Conservation (phyloP, 257 asterid genomes). For the Fraxinus excelsior region DNA sequence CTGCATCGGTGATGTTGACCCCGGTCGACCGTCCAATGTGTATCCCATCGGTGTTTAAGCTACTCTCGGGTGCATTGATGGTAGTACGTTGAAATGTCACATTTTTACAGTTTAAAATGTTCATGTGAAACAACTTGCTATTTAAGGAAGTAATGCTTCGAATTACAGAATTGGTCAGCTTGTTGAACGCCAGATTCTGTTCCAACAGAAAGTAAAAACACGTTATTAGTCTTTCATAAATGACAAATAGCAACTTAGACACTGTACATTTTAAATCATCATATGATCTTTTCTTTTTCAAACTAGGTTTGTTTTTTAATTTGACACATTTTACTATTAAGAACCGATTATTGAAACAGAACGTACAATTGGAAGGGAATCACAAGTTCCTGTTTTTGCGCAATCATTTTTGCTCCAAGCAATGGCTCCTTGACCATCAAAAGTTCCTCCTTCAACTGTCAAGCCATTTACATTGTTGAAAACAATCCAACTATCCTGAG, state of each 20-base stretch:
- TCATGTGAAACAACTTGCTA: conserved; percentile 45
- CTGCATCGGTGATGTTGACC: conserved; percentile 26
- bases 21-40: conserved; percentile 34
- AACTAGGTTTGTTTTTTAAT: too few relatives aligned
- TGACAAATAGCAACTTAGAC: too few relatives aligned
- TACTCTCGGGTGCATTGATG: conserved; percentile 35
- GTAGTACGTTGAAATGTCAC: conserved; percentile 25
- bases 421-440: conserved; percentile 41
- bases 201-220: not conserved
- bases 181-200: conserved; percentile 37
- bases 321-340: too few relatives aligned
- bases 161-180: conserved; percentile 28
- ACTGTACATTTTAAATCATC: too few relatives aligned
- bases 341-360: not conserved
- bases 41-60: conserved; percentile 52
- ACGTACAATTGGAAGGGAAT: conserved; percentile 33
- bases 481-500: conserved; percentile 27
- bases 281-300: too few relatives aligned
- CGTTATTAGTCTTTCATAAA: too few relatives aligned
- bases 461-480: conserved; percentile 23
- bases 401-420: conserved; percentile 39
- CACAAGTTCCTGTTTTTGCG: conserved; percentile 19
- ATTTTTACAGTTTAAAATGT: conserved; percentile 33
- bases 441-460: conserved; percentile 28
- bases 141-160: conserved; percentile 27